Evolutionary conservation across 2,329 filamentous ascomycete species (phyloP), one percentile per base, ranked within the genome.

Genomic region (Mariannaea elegans): DNA sequence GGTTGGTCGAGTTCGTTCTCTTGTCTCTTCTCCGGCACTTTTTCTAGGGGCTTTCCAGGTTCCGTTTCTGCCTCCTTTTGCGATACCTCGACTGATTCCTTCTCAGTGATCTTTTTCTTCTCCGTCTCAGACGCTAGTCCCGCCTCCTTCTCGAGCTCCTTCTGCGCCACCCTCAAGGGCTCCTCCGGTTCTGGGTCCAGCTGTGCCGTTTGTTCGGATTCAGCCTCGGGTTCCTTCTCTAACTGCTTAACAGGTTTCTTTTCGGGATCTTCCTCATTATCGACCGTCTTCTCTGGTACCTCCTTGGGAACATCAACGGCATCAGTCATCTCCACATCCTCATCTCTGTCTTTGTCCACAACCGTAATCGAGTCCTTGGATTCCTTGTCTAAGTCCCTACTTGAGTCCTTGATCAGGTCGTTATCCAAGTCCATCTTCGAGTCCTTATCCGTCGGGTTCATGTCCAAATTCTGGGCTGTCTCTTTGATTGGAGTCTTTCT

Each of bases 261-360:
- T 23, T 32, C 7, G 2, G 13, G 27, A 16, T 23, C 9, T 1
- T 36, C 27, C 24, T 41, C 38, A 16, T 23, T 13, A 18, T 59
- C 52, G 12, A 23, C 8, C 23, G 31, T 38, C 42, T 53, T 53
- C 4, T 50, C 23, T 7, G 14, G 23, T 12, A 12, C 21, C 13
- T 39, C 49, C 12, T 56, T 44, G 7, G 31, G 16, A 23, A 42
- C 34, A 27, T 63, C 59, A n/a, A 41, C 19, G 67, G 65, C 61
- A 44, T 71, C 68, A 45, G 58, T 56, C 68, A 68, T 68, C 41
- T 70, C 62, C 12, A 57, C 32, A 21, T 68, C 64, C 4, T 61
- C 32, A 18, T 67, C 62, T 3, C 60, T 52, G 8, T 61, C 59
- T 21, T 31, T 41, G 2, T 59, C 13, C 7, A 47, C 14, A 29